Evolutionary conservation across 2,329 filamentous ascomycete species (phyloP).

Genomic region (Venturia nashicola): DNA sequence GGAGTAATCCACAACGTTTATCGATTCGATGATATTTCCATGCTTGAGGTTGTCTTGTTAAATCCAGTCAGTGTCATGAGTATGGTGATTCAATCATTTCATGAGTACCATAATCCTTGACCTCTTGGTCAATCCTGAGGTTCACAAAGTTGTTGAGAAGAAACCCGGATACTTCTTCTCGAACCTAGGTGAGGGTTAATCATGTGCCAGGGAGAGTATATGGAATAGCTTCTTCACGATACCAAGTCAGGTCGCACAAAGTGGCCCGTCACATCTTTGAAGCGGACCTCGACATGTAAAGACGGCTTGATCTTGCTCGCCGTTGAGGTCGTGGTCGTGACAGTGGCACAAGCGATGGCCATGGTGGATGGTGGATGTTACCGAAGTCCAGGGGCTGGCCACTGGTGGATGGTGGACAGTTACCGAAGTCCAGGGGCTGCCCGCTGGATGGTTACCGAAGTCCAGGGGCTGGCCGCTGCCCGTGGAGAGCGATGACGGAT

Average conservation of each 20-base stretch:
- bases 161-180: conserved; percentile 25
- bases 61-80: not conserved
- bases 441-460: not conserved
- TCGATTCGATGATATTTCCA: conserved; percentile 19
- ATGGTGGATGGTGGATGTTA: not conserved
- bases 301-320: conserved; percentile 10
- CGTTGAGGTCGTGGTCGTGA: not conserved
- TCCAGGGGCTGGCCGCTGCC: not conserved
- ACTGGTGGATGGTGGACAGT: too few species aligned
- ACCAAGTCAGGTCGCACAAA: conserved; percentile 13
- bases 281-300: conserved; percentile 27
- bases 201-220: not conserved
- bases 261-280: conserved; percentile 16
- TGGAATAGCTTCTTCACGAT: conserved; percentile 16
- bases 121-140: conserved; percentile 22
- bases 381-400: not conserved
- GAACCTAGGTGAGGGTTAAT: conserved; percentile 17
- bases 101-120: conserved; percentile 20
- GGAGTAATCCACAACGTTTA: conserved; percentile 28
- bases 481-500: not conserved
- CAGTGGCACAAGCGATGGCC: not conserved
- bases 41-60: conserved; percentile 17
- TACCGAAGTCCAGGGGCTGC: not conserved
- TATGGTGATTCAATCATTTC: not conserved
- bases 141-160: conserved; percentile 22